These are phyloP conservation scores for Helotiales sp. DNA, from an alignment of 2,329 filamentous ascomycete genomes.

Conservation along the genomic window DNA sequence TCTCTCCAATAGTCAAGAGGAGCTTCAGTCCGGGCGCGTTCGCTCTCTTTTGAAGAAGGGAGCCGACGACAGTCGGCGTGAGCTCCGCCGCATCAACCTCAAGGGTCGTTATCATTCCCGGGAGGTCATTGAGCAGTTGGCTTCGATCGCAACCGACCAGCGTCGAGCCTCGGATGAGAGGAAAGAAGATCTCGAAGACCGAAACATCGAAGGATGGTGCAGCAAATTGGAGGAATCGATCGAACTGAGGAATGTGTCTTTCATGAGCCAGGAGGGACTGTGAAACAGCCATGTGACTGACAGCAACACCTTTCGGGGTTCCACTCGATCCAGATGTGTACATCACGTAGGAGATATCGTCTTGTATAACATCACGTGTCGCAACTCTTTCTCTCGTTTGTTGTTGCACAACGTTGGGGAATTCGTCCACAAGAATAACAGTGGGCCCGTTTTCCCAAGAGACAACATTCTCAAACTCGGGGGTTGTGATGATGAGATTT, in stretches of 20 bases:
- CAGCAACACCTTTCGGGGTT: conserved; percentile 82
- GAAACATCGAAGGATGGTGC: conserved; percentile 94
- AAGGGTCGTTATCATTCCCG: conserved; percentile 66
- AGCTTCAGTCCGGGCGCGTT: conserved; percentile 71
- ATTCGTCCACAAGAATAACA: conserved; percentile 50
- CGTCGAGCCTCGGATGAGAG: conserved; percentile 74
- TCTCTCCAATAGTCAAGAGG: conserved; percentile 88
- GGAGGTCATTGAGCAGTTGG: conserved; percentile 76
- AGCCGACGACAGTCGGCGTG: conserved; percentile 85
- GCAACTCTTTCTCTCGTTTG: too few relatives aligned
- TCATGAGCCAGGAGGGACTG: conserved; percentile 86
- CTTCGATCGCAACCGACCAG: conserved; percentile 73
- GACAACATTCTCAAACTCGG: conserved; percentile 50
- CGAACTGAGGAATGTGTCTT: conserved; percentile 74
- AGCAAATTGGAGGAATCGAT: conserved; percentile 87
- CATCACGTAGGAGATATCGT: conserved; percentile 79
- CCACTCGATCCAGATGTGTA: conserved; percentile 93
- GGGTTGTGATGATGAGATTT: conserved; percentile 67
- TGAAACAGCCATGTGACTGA: conserved; percentile 80
- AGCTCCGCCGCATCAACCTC: conserved; percentile 84
- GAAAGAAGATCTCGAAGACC: conserved; percentile 94
- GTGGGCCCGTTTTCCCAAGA: conserved; percentile 44
- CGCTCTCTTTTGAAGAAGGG: conserved; percentile 69
- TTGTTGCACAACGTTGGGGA: conserved; percentile 29
- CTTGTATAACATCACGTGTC: conserved; percentile 24